phyloP scores from a whole-genome alignment of 2,329 filamentous ascomycete species.

The Fusarium stilboides region DNA sequence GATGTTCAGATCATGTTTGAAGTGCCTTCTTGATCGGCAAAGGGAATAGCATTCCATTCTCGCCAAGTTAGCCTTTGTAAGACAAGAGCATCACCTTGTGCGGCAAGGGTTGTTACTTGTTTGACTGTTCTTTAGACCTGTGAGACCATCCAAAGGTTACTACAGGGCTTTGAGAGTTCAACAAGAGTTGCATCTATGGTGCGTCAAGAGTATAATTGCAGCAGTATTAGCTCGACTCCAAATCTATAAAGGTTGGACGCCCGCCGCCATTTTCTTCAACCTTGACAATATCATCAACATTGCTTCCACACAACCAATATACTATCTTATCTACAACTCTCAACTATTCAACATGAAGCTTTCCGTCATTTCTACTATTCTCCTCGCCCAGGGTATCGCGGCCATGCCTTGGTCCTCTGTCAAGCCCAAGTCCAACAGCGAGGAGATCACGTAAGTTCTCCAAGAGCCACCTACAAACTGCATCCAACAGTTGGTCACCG shows the following conservation, averaged over 20 bases:
- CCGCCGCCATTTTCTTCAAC: too few relatives aligned
- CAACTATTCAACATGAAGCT: slow-evolving; percentile 24
- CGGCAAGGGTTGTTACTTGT: not conserved
- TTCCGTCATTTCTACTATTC: not conserved
- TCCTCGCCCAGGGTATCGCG: slow-evolving; percentile 26
- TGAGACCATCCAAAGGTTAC: not conserved
- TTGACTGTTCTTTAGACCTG: not conserved
- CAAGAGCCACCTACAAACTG: fast-evolving
- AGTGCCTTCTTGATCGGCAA: not conserved
- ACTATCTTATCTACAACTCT: not conserved
- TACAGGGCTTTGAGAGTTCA: not conserved
- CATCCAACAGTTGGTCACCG: not conserved
- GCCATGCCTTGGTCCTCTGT: slow-evolving; percentile 39
- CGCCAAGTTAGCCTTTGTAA: not conserved
- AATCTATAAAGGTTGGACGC: not conserved
- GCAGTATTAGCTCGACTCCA: too few relatives aligned
- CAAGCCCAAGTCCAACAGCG: not conserved
- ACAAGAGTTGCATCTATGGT: too few relatives aligned
- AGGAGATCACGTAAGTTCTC: slow-evolving; percentile 37
- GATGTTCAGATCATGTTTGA: not conserved
- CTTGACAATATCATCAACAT: slow-evolving; percentile 30
- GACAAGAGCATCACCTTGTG: not conserved
- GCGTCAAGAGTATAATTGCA: too few relatives aligned
- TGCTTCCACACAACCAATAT: not conserved
- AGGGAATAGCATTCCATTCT: too few relatives aligned